These are phyloP conservation scores for Croton laevigatus DNA, from an alignment of 441 rosid genomes.

Conservation along the genomic window DNA sequence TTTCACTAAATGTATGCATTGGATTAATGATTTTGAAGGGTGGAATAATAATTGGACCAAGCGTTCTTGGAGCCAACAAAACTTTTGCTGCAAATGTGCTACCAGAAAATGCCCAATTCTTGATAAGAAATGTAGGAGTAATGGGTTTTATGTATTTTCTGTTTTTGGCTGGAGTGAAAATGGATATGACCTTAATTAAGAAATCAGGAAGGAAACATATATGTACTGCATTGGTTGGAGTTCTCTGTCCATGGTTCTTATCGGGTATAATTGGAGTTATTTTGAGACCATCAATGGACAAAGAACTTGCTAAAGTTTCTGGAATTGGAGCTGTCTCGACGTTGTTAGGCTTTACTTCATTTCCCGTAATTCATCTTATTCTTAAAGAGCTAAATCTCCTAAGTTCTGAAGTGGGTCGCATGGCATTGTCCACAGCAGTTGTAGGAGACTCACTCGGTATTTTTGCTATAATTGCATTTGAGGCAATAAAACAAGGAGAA, in stretches of 20 bases:
- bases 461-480: slow-evolving; percentile 31
- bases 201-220: slow-evolving; percentile 49
- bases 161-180: slow-evolving; percentile 56
- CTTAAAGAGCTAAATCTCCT: slow-evolving; percentile 63
- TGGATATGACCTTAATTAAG: slow-evolving; percentile 39
- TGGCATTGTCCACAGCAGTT: slow-evolving; percentile 50
- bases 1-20: neutral
- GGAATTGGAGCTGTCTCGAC: slow-evolving; percentile 40
- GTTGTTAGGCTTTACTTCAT: slow-evolving; percentile 41
- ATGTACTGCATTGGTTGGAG: slow-evolving; percentile 33
- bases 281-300: slow-evolving; percentile 33
- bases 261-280: slow-evolving; percentile 14
- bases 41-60: slow-evolving; percentile 70
- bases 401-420: slow-evolving; percentile 71
- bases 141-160: slow-evolving; percentile 53
- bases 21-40: slow-evolving; percentile 37
- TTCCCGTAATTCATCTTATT: slow-evolving; percentile 53
- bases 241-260: slow-evolving; percentile 28
- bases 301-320: slow-evolving; percentile 24
- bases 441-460: slow-evolving; percentile 45
- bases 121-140: slow-evolving; percentile 46
- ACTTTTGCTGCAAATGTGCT: slow-evolving; percentile 25
- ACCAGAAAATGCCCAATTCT: slow-evolving; percentile 39
- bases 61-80: slow-evolving; percentile 46
- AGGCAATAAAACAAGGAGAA: slow-evolving; percentile 47